A percentile compares a stretch with the other conserved stretches of the same genome.
phyloP scores from a whole-genome alignment of 768 basidiomycete species.

The Crepidotus variabilis region DNA sequence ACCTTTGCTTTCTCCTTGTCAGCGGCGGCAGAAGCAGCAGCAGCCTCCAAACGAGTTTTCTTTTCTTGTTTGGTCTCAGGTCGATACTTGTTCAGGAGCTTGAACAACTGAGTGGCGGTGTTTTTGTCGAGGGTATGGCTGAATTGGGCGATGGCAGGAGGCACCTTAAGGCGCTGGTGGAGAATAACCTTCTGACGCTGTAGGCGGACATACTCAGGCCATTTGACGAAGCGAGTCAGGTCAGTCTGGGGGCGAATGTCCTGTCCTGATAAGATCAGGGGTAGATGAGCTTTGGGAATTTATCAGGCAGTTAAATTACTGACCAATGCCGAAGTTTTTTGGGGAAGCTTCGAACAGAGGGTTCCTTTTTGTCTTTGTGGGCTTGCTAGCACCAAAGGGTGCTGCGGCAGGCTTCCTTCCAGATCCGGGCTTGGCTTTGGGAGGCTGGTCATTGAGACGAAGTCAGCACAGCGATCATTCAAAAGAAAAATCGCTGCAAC shows the following conservation, averaged over 20 bases:
- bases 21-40: slow-evolving; percentile 75
- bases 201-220: slow-evolving; percentile 98
- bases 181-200: slow-evolving; percentile 99
- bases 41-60: slow-evolving; percentile 83
- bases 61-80: slow-evolving; percentile 96
- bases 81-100: slow-evolving; percentile 96
- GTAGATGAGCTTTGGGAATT: background rate
- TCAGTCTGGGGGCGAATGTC: slow-evolving; percentile 88
- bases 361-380: slow-evolving; percentile 80
- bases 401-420: slow-evolving; percentile 86
- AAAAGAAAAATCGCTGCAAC: slow-evolving; percentile 30
- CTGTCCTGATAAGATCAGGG: slow-evolving; percentile 58
- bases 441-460: slow-evolving; percentile 95
- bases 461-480: slow-evolving; percentile 36
- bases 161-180: slow-evolving; percentile 95
- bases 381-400: slow-evolving; percentile 76
- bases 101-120: slow-evolving; percentile 97
- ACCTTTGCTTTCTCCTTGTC: slow-evolving; percentile 65
- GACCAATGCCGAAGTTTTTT: slow-evolving; percentile 96
- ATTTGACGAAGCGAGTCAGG: slow-evolving; percentile 97
- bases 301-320: slow-evolving; percentile 17
- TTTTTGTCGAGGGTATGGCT: slow-evolving; percentile 98
- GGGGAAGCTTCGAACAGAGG: slow-evolving; percentile 90
- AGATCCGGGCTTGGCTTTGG: slow-evolving; percentile 66
- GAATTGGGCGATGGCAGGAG: slow-evolving; percentile 97